Base-by-base conservation (phyloP, 192 early-diverging fungal species). In the Umbelopsis ramanniana region DNA sequence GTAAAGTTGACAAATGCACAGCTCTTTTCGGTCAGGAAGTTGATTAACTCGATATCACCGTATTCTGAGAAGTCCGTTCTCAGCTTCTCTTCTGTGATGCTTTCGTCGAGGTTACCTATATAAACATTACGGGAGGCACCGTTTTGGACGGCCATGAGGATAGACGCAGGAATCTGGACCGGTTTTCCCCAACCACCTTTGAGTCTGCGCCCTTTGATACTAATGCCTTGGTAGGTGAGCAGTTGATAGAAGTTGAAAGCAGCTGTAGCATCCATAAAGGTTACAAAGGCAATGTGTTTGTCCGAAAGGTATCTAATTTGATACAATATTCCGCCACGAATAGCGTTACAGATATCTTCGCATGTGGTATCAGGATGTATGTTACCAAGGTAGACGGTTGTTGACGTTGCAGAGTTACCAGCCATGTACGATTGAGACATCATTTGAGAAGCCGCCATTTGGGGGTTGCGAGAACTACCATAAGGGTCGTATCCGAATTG, bases 1-100 rank as follows among this genome's bases (percentile, higher is more conserved):
- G 89, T 91, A 75, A 92, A 95, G 79, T 92, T 93, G 70, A 96
- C 91, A 80, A 96, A 96, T 7, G 85, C 92, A 74, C 92, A 93
- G 52, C 84, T 91, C 75, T 95, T 95, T 38, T 94, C 93, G 52
- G 78, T 80, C 26, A 95, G 74, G 23, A 92, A 89, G 83, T 95
- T 93, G 68, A 96, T 84, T 67, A 93, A 69, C 73, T 96, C 94
- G 43, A 95, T 90, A 54, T 95, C 93, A 14, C 94, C 94, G 85
- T 86, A 96, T 35, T 86, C 81, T 0, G 83, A 69, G 76, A 96
- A 96, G 69, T 96, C 94, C 23, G 73, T 54, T 3, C 87, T 82
- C 14, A 96, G 85, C 29, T 84, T 82, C n/a, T 92, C 91, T 57
- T 88, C 91, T 2, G 83, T 86, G 11, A 93, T 78, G 6, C 38